A percentile compares a stretch with the other conserved stretches of the same genome.
Conservation (phyloP, 768 basidiomycete genomes). For the Astraeus odoratus region DNA sequence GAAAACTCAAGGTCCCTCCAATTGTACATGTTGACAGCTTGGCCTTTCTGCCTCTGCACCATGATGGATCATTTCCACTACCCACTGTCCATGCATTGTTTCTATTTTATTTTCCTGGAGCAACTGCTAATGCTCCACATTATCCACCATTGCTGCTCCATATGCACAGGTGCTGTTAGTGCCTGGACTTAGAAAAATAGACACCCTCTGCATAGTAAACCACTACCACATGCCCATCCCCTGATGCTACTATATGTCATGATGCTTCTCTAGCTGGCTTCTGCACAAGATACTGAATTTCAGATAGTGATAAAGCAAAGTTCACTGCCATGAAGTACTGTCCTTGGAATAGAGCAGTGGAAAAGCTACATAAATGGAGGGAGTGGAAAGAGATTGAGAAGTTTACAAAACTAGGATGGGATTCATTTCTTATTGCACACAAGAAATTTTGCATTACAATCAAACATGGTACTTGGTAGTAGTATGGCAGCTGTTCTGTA, state of each 20-base stretch:
- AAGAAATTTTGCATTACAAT: conserved; percentile 2
- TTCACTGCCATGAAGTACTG: not conserved
- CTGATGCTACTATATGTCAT: not conserved
- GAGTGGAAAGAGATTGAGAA: not conserved
- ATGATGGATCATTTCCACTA: not conserved
- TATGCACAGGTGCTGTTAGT: too few relatives aligned
- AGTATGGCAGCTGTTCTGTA: not conserved
- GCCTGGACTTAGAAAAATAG: not conserved
- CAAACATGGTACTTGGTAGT: conserved; percentile 1
- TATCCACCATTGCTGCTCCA: too few relatives aligned
- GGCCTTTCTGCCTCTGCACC: not conserved
- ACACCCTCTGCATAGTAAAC: not conserved
- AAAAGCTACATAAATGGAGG: not conserved
- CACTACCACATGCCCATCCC: not conserved
- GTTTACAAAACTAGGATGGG: conserved; percentile 1
- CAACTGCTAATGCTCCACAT: too few relatives aligned
- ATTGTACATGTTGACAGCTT: not conserved
- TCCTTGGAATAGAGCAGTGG: not conserved
- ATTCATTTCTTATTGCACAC: not conserved
- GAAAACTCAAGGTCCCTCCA: not conserved
- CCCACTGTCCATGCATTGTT: not conserved
- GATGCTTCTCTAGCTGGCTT: not conserved
- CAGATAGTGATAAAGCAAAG: not conserved
- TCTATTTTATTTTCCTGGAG: too few relatives aligned
- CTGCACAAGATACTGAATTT: not conserved